Conservation (phyloP, 345 rosid species). For the Salix purpurea region DNA sequence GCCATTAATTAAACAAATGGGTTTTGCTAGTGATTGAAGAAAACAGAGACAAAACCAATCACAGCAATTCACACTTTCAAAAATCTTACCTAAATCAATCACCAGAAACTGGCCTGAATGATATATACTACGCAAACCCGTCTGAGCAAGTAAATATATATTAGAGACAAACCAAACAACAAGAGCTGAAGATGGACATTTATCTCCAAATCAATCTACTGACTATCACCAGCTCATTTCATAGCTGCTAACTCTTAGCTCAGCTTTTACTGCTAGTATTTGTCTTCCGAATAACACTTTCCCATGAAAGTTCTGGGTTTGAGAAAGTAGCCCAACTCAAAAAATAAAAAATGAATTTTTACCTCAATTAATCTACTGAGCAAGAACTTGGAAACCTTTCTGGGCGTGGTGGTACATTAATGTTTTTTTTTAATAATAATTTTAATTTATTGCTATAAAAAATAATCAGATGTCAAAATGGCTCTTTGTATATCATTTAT, state of each 20-base stretch:
- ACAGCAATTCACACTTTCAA: background rate
- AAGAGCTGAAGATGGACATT: background rate
- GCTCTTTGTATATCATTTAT: no score
- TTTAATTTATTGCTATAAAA: no score
- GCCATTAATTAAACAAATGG: background rate
- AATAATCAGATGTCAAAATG: no score
- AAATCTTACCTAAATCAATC: background rate
- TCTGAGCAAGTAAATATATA: constrained; percentile 4
- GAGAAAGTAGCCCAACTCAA: no score
- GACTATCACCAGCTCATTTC: constrained; percentile 2
- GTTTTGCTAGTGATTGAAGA: constrained; percentile 8
- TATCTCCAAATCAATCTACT: background rate
- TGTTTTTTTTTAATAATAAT: no score
- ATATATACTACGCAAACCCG: constrained; percentile 5
- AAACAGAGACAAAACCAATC: background rate
- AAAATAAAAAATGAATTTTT: no score
- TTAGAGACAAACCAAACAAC: background rate
- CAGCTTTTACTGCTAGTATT: no score
- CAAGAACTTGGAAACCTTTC: no score
- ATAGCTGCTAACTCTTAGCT: background rate
- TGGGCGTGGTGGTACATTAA: no score
- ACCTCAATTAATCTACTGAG: no score
- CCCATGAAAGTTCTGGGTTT: no score
- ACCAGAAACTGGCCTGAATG: background rate
- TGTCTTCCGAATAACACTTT: no score